Conservation (phyloP, 495 filamentous ascomycete genomes). For the Daldinia decipiens region DNA sequence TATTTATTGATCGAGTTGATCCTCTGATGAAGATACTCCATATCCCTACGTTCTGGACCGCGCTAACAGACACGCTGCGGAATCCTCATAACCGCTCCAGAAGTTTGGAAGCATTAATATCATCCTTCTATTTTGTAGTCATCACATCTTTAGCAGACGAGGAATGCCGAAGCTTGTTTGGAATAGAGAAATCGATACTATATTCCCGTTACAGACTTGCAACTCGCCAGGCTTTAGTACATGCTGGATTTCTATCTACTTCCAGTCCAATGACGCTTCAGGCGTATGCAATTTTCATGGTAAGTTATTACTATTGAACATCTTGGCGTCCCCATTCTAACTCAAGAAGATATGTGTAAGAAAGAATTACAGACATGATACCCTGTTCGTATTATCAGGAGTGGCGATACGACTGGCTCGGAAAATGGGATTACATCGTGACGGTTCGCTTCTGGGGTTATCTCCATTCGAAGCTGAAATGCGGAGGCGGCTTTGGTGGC, state of each 20-base stretch:
- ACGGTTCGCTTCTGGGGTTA: conserved; percentile 54
- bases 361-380: conserved; percentile 55
- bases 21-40: conserved; percentile 66
- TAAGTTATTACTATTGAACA: background rate
- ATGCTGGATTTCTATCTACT: conserved; percentile 54
- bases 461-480: conserved; percentile 52
- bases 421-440: conserved; percentile 61
- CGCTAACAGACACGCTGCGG: conserved; percentile 53
- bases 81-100: conserved; percentile 47
- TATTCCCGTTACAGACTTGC: conserved; percentile 56
- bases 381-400: conserved; percentile 57
- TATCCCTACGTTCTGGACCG: conserved; percentile 59
- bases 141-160: conserved; percentile 52
- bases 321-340: background rate
- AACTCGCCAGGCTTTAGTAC: conserved; percentile 57
- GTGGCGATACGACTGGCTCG: conserved; percentile 61
- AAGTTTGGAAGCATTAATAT: conserved; percentile 60
- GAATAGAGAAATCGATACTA: conserved; percentile 53
- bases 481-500: conserved; percentile 55
- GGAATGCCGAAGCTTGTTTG: conserved; percentile 56
- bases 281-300: conserved; percentile 33
- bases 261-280: conserved; percentile 28
- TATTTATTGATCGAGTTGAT: conserved; percentile 61
- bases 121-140: conserved; percentile 60
- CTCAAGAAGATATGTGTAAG: conserved; percentile 55